A percentile compares a stretch with the other conserved stretches of the same genome.
phyloP scores from a whole-genome alignment of 1,284 basidiomycete species.

The Fomitiporia mediterranea region DNA sequence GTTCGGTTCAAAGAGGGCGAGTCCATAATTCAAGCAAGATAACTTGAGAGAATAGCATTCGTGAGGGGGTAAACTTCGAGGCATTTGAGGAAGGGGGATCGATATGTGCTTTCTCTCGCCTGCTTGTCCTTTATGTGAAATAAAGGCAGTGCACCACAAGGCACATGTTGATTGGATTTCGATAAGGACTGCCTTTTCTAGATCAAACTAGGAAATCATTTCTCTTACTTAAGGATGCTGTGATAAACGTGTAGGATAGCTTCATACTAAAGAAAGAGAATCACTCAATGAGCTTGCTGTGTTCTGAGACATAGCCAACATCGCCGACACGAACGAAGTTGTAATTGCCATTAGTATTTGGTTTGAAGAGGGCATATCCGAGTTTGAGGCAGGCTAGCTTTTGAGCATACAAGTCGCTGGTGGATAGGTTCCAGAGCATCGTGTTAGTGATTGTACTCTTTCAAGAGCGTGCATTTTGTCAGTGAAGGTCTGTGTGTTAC shows the following conservation, averaged over 20 bases:
- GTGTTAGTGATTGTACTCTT: no score
- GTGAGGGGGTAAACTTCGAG: conserved; percentile 3
- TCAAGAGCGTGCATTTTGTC: no score
- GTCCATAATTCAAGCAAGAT: neutral
- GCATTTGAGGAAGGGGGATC: no score
- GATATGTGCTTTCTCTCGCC: no score
- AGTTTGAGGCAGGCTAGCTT: neutral
- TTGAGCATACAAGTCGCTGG: conserved; percentile 1
- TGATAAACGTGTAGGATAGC: neutral
- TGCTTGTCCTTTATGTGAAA: no score
- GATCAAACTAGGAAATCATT: no score
- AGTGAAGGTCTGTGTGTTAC: no score
- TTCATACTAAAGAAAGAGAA: no score
- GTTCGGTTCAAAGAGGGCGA: conserved; percentile 5
- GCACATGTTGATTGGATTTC: no score
- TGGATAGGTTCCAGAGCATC: conserved; percentile 1
- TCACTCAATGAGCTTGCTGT: neutral
- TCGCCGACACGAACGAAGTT: conserved; percentile 8
- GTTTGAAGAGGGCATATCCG: conserved; percentile 6
- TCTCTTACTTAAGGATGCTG: neutral
- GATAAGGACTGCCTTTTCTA: no score
- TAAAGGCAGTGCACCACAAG: no score
- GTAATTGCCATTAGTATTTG: neutral
- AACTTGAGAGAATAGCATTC: neutral
- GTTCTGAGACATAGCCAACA: neutral